These are phyloP conservation scores for Tillandsia leiboldiana DNA, from an alignment of 176 grass and related monocot genomes.

Conservation along the genomic window DNA sequence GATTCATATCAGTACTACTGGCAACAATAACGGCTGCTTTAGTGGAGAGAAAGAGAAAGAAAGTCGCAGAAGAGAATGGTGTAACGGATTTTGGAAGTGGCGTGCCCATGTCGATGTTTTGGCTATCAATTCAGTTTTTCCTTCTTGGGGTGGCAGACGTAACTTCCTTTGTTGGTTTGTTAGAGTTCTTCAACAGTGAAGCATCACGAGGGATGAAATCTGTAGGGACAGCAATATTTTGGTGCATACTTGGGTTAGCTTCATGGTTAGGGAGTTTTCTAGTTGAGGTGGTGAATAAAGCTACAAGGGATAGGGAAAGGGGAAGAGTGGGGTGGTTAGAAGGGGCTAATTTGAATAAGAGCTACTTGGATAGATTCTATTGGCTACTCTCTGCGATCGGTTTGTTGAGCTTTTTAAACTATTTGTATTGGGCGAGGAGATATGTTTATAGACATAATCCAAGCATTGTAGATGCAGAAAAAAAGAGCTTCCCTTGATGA, in stretches of 20 bases:
- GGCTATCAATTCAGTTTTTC: slow-evolving; percentile 44
- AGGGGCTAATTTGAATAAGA: slow-evolving; percentile 42
- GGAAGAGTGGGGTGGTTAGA: slow-evolving; percentile 47
- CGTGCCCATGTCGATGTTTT: slow-evolving; percentile 58
- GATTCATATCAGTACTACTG: slow-evolving; percentile 26
- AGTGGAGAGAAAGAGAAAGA: slow-evolving; percentile 47
- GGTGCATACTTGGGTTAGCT: slow-evolving; percentile 35
- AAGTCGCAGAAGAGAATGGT: slow-evolving; percentile 16
- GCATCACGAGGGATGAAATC: slow-evolving; percentile 52
- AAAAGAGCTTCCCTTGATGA: not conserved
- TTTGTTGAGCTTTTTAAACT: slow-evolving; percentile 48
- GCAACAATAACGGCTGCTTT: slow-evolving; percentile 39
- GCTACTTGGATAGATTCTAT: slow-evolving; percentile 57
- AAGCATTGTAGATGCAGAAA: slow-evolving; percentile 9
- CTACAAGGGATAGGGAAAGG: slow-evolving; percentile 26
- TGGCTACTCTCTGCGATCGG: slow-evolving; percentile 29
- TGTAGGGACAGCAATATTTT: slow-evolving; percentile 43
- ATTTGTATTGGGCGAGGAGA: slow-evolving; percentile 48
- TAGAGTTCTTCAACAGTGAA: slow-evolving; percentile 62
- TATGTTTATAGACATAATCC: slow-evolving; percentile 55
- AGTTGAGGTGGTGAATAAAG: slow-evolving; percentile 35
- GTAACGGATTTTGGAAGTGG: not conserved
- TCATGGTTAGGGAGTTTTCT: slow-evolving; percentile 32
- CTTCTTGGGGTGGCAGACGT: slow-evolving; percentile 43
- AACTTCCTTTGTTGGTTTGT: slow-evolving; percentile 43